A percentile compares a stretch with the other conserved stretches of the same genome.
phyloP scores from a whole-genome alignment of 2,329 filamentous ascomycete genomes.

The Penicillium sp. region DNA sequence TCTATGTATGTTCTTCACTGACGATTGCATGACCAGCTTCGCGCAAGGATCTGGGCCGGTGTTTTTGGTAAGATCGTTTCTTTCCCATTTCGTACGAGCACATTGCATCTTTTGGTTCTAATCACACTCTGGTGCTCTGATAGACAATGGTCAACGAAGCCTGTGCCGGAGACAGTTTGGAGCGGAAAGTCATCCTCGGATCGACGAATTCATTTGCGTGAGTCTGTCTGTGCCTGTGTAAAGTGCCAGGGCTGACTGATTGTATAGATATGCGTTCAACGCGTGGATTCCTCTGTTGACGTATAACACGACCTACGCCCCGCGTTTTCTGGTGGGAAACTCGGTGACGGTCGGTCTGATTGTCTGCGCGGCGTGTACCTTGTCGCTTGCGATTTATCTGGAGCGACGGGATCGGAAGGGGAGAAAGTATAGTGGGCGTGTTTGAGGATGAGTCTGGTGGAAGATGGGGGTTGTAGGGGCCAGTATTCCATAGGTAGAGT shows the following conservation, averaged over 20 bases:
- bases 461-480: too few species aligned
- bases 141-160: slow-evolving; percentile 2
- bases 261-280: background rate
- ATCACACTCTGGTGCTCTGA: background rate
- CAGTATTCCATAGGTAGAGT: too few species aligned
- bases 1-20: background rate
- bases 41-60: background rate
- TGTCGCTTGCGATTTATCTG: background rate
- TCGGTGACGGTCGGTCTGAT: slow-evolving; percentile 1
- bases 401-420: background rate
- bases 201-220: background rate
- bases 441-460: too few species aligned
- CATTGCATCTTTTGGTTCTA: too few species aligned
- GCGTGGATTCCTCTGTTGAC: background rate
- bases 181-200: background rate
- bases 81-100: too few species aligned
- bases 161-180: background rate
- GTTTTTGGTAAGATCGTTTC: background rate
- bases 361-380: background rate
- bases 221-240: background rate
- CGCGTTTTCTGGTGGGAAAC: background rate
- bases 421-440: too few species aligned
- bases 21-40: background rate
- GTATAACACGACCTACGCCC: background rate
- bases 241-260: background rate